Percentiles rank a stretch among this genome's conserved stretches.
Evolutionary conservation across 306 rosid genomes (phyloP).

Genomic region (Malus sieversii): DNA sequence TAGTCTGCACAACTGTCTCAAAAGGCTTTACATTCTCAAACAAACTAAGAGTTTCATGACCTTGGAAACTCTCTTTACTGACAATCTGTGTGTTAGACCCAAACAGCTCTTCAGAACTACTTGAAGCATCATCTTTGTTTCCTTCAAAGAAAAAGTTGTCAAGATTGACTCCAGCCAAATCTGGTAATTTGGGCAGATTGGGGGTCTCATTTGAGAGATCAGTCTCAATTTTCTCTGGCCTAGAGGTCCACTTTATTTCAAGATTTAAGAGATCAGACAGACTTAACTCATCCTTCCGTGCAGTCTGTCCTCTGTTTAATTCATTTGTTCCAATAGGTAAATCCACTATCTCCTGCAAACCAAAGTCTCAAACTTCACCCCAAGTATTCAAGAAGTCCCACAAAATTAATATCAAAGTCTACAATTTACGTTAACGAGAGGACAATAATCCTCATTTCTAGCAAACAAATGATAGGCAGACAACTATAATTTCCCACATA

Average conservation of each 20-base stretch:
- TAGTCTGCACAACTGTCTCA: slow-evolving; percentile 21
- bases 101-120: slow-evolving; percentile 23
- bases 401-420: background rate
- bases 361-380: slow-evolving; percentile 11
- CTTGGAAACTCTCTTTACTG: slow-evolving; percentile 22
- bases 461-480: background rate
- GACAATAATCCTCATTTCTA: background rate
- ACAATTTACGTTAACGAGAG: background rate
- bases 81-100: slow-evolving; percentile 13
- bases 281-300: slow-evolving; percentile 43
- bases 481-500: background rate
- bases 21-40: slow-evolving; percentile 48
- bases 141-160: slow-evolving; percentile 40
- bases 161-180: slow-evolving; percentile 53
- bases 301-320: slow-evolving; percentile 35
- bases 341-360: slow-evolving; percentile 62
- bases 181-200: slow-evolving; percentile 33
- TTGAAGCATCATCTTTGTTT: slow-evolving; percentile 27
- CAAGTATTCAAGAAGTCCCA: background rate
- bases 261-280: slow-evolving; percentile 63
- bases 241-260: slow-evolving; percentile 69
- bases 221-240: slow-evolving; percentile 36
- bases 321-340: slow-evolving; percentile 30
- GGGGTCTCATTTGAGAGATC: slow-evolving; percentile 22
- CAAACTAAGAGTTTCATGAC: slow-evolving; percentile 40